These are phyloP conservation scores for Calonectria pseudoreteaudii DNA, from an alignment of 2,329 filamentous ascomycete species.

Conservation along the genomic window DNA sequence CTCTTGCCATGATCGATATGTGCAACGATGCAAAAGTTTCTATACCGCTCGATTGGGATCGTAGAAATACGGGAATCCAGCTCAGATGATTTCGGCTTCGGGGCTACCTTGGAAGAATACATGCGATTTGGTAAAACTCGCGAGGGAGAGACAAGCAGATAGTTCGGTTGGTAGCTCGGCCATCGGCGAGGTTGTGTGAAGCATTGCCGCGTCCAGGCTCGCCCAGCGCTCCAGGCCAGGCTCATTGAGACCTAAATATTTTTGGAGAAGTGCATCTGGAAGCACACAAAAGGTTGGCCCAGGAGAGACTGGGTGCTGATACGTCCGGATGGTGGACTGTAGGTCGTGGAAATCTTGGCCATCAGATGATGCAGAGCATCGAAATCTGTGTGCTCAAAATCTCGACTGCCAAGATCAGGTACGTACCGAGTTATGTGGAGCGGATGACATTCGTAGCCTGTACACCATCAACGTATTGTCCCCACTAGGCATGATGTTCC, in stretches of 20 bases:
- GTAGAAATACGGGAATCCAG: slow-evolving; percentile 70
- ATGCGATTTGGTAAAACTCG: neutral
- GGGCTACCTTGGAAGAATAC: slow-evolving; percentile 17
- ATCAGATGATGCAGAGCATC: neutral
- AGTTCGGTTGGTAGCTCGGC: slow-evolving; percentile 21
- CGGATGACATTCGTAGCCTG: no score
- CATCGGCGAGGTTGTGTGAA: slow-evolving; percentile 37
- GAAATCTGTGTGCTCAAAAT: neutral
- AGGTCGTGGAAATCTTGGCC: neutral
- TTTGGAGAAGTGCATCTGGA: slow-evolving; percentile 37
- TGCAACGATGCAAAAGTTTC: slow-evolving; percentile 98
- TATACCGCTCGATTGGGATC: slow-evolving; percentile 82
- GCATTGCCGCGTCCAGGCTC: slow-evolving; percentile 53
- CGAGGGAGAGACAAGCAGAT: slow-evolving; percentile 18
- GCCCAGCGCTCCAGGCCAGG: slow-evolving; percentile 51
- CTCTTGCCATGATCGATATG: slow-evolving; percentile 99
- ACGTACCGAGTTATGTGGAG: neutral
- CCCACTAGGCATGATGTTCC: neutral
- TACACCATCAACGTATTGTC: neutral
- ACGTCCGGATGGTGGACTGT: neutral
- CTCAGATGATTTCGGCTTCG: slow-evolving; percentile 48
- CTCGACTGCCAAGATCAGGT: neutral
- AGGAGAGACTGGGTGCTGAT: neutral
- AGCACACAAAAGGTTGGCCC: slow-evolving; percentile 18
- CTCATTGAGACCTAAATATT: slow-evolving; percentile 49